A percentile compares a stretch with the other conserved stretches of the same genome.
Conservation (phyloP, 2,329 filamentous ascomycete species). For the Beauveria varroae region DNA sequence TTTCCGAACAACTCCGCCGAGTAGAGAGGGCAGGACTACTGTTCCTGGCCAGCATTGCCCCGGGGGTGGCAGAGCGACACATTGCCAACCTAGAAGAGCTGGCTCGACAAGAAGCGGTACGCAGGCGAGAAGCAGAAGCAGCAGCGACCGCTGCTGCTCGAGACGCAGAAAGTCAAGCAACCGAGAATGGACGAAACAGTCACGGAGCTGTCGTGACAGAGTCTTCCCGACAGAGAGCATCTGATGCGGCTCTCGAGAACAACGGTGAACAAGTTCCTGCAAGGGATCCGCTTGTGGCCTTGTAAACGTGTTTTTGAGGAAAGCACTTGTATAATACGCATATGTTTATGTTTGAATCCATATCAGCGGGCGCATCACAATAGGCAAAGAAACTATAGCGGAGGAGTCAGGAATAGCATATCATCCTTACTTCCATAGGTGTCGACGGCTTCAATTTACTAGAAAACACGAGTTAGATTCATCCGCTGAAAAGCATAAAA, state of each 20-base stretch:
- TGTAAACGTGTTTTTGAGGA: neutral
- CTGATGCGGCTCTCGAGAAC: neutral
- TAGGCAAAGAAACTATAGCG: constrained; percentile 9
- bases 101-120: constrained; percentile 34
- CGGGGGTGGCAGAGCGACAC: constrained; percentile 58
- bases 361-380: constrained; percentile 2
- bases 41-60: constrained; percentile 59
- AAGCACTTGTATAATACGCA: neutral
- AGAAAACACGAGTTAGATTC: neutral
- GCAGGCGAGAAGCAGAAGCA: constrained; percentile 33
- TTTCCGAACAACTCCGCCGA: constrained; percentile 37
- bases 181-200: neutral
- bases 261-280: neutral
- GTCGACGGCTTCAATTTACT: neutral
- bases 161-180: constrained; percentile 16
- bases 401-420: neutral
- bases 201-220: neutral
- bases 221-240: neutral
- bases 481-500: neutral
- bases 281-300: constrained; percentile 3
- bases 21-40: constrained; percentile 53
- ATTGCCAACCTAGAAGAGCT: constrained; percentile 51
- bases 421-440: neutral
- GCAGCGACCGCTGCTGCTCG: constrained; percentile 20
- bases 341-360: constrained; percentile 2